phyloP scores from a whole-genome alignment of 257 asterid genomes.

The Nyctanthes arbortristis region DNA sequence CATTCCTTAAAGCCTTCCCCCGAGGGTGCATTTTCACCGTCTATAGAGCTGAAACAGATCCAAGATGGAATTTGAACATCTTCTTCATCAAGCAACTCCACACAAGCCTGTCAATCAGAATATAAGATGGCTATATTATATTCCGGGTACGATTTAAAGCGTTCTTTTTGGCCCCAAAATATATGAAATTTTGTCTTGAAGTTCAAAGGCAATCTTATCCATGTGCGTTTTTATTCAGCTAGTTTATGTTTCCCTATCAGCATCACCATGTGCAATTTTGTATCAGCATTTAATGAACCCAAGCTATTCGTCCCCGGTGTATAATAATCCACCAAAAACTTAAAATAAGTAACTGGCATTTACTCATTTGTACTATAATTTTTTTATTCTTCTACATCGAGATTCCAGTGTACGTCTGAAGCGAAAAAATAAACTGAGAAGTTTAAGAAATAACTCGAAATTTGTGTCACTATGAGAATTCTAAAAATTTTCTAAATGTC shows the following conservation, averaged over 20 bases:
- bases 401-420: no score
- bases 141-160: no score
- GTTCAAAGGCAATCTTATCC: not conserved
- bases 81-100: slow-evolving; percentile 74
- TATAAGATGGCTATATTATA: not conserved
- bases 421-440: no score
- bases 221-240: not conserved
- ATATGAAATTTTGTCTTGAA: not conserved
- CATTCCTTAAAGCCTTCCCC: slow-evolving; percentile 80
- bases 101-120: slow-evolving; percentile 56
- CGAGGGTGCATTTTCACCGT: slow-evolving; percentile 75
- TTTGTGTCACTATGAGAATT: not conserved
- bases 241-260: not conserved
- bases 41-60: slow-evolving; percentile 82
- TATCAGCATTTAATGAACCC: not conserved
- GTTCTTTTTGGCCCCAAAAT: no score
- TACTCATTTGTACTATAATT: not conserved
- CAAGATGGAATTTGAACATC: slow-evolving; percentile 69
- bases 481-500: not conserved
- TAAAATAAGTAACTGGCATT: not conserved
- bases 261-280: not conserved
- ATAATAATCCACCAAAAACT: not conserved
- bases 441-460: no score
- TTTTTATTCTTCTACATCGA: no score
- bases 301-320: not conserved